A percentile compares a stretch with the other conserved stretches of the same genome.
These are phyloP conservation scores for Anisogramma anomala DNA, from an alignment of 2,329 filamentous ascomycete species.

Conservation along the genomic window DNA sequence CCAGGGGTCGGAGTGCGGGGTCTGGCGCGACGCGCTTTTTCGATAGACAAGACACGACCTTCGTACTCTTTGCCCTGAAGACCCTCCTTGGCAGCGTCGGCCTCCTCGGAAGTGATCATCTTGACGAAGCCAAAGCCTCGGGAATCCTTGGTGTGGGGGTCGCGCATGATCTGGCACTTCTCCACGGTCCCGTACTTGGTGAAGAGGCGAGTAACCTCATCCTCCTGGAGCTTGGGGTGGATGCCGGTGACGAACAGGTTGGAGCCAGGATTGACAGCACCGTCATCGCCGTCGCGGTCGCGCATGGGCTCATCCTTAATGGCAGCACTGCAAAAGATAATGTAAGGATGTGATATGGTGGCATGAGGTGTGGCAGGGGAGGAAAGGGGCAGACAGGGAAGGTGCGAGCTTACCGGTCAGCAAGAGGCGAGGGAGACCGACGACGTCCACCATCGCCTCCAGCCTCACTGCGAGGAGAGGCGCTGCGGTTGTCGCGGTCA, in stretches of 20 bases:
- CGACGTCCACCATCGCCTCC: constrained; percentile 43
- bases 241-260: constrained; percentile 99
- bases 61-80: constrained; percentile 92
- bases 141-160: constrained; percentile 96
- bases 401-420: constrained; percentile 32
- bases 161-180: constrained; percentile 99
- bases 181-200: constrained; percentile 98
- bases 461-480: constrained; percentile 54
- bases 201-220: constrained; percentile 87
- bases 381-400: constrained; percentile 5
- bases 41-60: constrained; percentile 90
- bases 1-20: constrained; percentile 93
- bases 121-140: constrained; percentile 99
- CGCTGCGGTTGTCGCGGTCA: constrained; percentile 55
- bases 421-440: constrained; percentile 50
- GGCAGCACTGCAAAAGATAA: constrained; percentile 26
- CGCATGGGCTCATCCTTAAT: constrained; percentile 36
- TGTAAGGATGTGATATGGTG: constrained; percentile 1
- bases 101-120: constrained; percentile 91
- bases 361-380: constrained; percentile 9
- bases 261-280: constrained; percentile 81
- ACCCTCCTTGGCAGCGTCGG: constrained; percentile 92
- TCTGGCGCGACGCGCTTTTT: constrained; percentile 92
- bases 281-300: constrained; percentile 42
- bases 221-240: constrained; percentile 79